These are phyloP conservation scores for Candida maris DNA, from an alignment of 805 yeast genomes.

Conservation along the genomic window DNA sequence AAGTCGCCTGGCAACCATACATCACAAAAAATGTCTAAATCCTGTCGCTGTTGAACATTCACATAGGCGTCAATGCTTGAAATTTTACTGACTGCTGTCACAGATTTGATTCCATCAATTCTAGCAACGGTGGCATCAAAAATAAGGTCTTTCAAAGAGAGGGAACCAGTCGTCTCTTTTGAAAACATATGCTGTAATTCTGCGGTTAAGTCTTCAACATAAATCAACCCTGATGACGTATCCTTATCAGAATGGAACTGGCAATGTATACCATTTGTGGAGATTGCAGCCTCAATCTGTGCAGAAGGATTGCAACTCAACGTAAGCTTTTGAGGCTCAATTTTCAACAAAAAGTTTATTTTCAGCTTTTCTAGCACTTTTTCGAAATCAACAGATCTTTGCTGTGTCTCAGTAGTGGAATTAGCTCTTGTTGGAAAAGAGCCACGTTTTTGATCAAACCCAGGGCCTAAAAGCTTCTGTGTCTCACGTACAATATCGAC, in stretches of 20 bases:
- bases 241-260: conserved; percentile 49
- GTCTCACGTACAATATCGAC: conserved; percentile 52
- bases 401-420: conserved; percentile 1
- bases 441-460: conserved; percentile 7
- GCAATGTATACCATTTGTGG: conserved; percentile 63
- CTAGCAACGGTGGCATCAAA: conserved; percentile 47
- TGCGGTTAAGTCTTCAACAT: conserved; percentile 56
- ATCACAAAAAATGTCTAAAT: conserved; percentile 75
- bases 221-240: conserved; percentile 39
- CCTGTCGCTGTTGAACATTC: conserved; percentile 83
- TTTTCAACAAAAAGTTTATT: conserved; percentile 55
- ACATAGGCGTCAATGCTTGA: conserved; percentile 58
- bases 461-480: conserved; percentile 42
- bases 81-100: conserved; percentile 47
- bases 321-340: conserved; percentile 70
- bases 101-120: conserved; percentile 35
- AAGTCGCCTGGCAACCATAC: conserved; percentile 65
- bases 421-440: background rate
- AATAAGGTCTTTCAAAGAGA: conserved; percentile 45
- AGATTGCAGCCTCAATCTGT: conserved; percentile 81
- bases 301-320: conserved; percentile 94
- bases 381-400: conserved; percentile 34
- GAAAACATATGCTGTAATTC: conserved; percentile 89
- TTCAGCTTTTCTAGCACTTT: conserved; percentile 53
- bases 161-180: conserved; percentile 78